Percentiles rank a stretch among this genome's conserved stretches.
Conservation (phyloP, 306 rosid genomes). For the Geum urbanum region DNA sequence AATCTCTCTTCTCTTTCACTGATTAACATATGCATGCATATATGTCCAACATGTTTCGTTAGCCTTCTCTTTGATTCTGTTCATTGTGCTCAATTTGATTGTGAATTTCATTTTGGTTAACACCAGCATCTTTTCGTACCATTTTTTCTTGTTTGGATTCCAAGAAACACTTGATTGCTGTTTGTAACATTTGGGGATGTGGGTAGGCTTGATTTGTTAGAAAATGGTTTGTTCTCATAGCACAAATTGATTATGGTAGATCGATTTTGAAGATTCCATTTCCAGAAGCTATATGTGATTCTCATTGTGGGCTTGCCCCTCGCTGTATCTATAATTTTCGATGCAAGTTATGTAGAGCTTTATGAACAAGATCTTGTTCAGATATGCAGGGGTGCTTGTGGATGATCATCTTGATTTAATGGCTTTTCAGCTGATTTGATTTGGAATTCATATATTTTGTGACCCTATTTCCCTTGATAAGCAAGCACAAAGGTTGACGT, state of each 20-base stretch:
- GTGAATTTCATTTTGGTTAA: slow-evolving; percentile 4
- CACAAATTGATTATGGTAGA: not conserved
- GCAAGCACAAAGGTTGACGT: not conserved
- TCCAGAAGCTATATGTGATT: not conserved
- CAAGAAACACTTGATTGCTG: not conserved
- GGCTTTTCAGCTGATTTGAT: not conserved
- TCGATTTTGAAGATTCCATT: not conserved
- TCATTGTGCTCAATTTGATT: slow-evolving; percentile 3
- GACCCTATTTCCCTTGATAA: not conserved
- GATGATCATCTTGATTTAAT: too few relatives aligned
- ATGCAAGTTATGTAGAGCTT: not conserved
- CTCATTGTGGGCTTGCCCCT: not conserved
- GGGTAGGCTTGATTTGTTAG: slow-evolving; percentile 6
- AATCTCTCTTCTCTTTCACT: slow-evolving; percentile 21
- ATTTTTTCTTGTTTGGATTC: not conserved
- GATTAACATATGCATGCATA: not conserved
- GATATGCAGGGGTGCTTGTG: not conserved
- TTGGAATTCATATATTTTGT: not conserved
- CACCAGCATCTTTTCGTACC: not conserved
- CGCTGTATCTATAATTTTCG: not conserved
- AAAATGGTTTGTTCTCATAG: not conserved
- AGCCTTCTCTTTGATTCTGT: not conserved
- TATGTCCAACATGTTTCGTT: not conserved
- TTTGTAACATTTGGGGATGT: not conserved
- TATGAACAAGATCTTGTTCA: not conserved